Conservation (phyloP, 495 filamentous ascomycete genomes). For the Podospora fimiseda region DNA sequence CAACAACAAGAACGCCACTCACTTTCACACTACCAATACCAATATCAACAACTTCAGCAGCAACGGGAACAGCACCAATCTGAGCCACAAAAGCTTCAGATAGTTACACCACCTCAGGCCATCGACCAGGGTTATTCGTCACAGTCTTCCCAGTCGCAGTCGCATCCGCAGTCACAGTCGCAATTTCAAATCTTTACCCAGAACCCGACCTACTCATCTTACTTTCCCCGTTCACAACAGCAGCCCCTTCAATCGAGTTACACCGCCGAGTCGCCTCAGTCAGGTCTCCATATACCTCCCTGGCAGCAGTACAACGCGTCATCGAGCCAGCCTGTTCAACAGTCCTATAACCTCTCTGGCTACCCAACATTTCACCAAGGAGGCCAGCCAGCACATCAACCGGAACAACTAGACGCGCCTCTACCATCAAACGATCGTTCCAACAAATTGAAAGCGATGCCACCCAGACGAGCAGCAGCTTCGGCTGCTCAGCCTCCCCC, state of each 20-base stretch:
- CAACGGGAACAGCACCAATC: conserved; percentile 16
- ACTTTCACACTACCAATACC: not conserved
- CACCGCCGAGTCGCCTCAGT: conserved; percentile 2
- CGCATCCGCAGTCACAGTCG: not conserved
- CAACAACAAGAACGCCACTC: not conserved
- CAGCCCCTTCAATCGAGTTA: not conserved
- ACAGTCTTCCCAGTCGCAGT: too few relatives aligned
- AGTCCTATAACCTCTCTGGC: not conserved
- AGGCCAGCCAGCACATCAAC: conserved; percentile 1
- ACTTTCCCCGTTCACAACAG: conserved; percentile 6
- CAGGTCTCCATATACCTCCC: not conserved
- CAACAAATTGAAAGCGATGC: conserved; percentile 6
- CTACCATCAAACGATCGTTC: not conserved
- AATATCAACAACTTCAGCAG: conserved; percentile 10
- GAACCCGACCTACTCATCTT: conserved; percentile 4
- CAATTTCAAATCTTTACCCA: conserved; percentile 1
- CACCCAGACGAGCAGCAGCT: conserved; percentile 11
- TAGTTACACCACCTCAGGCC: conserved; percentile 15
- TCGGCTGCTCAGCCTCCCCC: conserved; percentile 10
- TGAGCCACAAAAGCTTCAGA: conserved; percentile 15
- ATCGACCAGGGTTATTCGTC: conserved; percentile 1
- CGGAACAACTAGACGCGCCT: conserved; percentile 5
- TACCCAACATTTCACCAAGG: not conserved
- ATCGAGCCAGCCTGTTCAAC: conserved; percentile 8
- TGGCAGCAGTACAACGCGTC: conserved; percentile 5